Evolutionary conservation across 805 yeast species (phyloP).

Genomic region (Nakazawaea wyomingensis): DNA sequence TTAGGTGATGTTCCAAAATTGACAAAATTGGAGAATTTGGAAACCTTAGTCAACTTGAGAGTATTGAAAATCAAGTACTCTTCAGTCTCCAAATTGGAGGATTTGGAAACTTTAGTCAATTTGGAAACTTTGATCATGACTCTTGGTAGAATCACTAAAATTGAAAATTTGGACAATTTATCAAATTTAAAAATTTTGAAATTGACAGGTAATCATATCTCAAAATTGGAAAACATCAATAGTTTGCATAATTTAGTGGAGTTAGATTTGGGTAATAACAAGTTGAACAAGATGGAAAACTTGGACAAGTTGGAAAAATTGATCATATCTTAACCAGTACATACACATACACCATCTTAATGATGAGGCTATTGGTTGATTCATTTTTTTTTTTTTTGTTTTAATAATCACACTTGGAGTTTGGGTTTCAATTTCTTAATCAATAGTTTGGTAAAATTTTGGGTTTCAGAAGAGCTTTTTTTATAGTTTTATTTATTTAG

Average conservation of each 20-base stretch:
- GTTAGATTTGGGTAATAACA: constrained; percentile 78
- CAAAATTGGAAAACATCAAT: constrained; percentile 72
- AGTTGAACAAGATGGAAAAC: constrained; percentile 56
- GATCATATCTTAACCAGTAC: constrained; percentile 28
- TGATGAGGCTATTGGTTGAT: no score
- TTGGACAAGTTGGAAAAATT: constrained; percentile 58
- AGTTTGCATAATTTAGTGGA: constrained; percentile 59
- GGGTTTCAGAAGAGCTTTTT: no score
- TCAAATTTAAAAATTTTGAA: constrained; percentile 78
- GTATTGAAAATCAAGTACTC: constrained; percentile 71
- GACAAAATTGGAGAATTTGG: constrained; percentile 55
- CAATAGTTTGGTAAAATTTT: no score
- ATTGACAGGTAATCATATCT: constrained; percentile 77
- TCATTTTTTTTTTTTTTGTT: no score
- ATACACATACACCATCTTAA: no score
- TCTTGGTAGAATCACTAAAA: constrained; percentile 68
- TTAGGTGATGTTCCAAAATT: constrained; percentile 23
- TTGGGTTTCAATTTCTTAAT: no score
- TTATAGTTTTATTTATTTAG: no score
- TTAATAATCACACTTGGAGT: no score
- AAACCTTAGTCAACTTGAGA: constrained; percentile 47
- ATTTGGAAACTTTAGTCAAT: constrained; percentile 52
- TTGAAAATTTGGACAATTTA: constrained; percentile 77
- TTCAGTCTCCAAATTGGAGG: constrained; percentile 55
- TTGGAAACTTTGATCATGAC: constrained; percentile 81